phyloP scores from a whole-genome alignment of 169 alveolate species.

The Plasmodium fragile region DNA sequence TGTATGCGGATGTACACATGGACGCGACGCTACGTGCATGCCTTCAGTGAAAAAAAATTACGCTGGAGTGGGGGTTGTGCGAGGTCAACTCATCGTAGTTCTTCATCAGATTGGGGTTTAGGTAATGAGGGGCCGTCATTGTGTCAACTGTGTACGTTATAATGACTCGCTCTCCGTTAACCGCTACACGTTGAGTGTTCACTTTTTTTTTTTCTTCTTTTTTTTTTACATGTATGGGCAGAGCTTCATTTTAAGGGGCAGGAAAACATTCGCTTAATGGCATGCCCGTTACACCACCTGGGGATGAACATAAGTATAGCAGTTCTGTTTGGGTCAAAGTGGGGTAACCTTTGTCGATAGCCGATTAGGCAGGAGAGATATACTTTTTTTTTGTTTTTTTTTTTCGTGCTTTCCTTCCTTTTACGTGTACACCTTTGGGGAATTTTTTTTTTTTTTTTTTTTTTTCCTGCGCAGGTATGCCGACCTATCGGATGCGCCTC shows the following conservation, averaged over 20 bases:
- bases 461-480: not conserved
- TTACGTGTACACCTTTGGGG: not conserved
- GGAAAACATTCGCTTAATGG: not conserved
- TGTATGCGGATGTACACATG: not conserved
- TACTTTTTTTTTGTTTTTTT: not conserved
- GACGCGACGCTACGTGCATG: not conserved
- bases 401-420: not conserved
- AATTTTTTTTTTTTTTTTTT: not conserved
- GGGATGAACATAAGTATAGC: not conserved
- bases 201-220: not conserved
- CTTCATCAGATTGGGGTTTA: constrained; percentile 43
- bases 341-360: not conserved
- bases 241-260: not conserved
- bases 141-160: not conserved
- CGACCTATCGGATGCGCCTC: not conserved
- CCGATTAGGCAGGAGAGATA: not conserved
- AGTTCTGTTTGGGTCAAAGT: not conserved
- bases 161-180: not conserved
- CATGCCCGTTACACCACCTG: not conserved
- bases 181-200: too few relatives aligned
- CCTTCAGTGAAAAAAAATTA: constrained; percentile 24
- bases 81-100: constrained; percentile 81
- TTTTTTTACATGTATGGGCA: not conserved
- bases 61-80: constrained; percentile 87
- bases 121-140: constrained; percentile 30